These are phyloP conservation scores for Phanerochaete carnosa DNA, from an alignment of 768 basidiomycete species.

Conservation along the genomic window DNA sequence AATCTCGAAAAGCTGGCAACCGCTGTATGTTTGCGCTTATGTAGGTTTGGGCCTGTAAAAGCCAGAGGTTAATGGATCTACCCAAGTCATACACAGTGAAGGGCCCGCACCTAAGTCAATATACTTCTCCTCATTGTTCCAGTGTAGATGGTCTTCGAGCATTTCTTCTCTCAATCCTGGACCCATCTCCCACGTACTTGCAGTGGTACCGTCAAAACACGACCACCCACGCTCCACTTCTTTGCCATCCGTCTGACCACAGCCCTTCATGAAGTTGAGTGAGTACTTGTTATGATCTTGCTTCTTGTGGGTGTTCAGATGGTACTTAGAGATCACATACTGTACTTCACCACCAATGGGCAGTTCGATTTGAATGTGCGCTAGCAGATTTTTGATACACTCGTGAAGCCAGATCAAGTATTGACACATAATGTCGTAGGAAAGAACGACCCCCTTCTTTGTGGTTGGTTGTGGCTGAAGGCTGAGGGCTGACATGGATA, in stretches of 20 bases:
- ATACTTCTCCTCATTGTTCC: no score
- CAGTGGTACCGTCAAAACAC: conserved; percentile 25
- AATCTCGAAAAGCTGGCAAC: no score
- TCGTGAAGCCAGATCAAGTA: conserved; percentile 11
- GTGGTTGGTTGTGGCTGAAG: neutral
- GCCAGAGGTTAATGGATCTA: no score
- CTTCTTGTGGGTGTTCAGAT: neutral
- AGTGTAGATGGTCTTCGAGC: conserved; percentile 36
- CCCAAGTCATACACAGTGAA: no score
- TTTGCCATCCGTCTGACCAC: conserved; percentile 32
- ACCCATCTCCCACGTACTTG: conserved; percentile 34
- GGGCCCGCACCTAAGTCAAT: no score
- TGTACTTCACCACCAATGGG: neutral
- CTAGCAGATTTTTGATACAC: neutral
- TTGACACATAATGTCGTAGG: conserved; percentile 23
- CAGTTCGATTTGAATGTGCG: neutral
- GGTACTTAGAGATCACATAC: conserved; percentile 3
- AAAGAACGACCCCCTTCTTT: conserved; percentile 9
- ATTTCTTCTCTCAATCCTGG: conserved; percentile 27
- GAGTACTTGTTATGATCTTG: conserved; percentile 28
- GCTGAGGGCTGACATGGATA: conserved; percentile 10
- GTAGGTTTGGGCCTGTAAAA: no score
- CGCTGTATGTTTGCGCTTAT: no score
- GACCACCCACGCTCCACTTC: conserved; percentile 36
- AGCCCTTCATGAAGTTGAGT: conserved; percentile 26